Conservation (phyloP, 2,329 filamentous ascomycete genomes). For the Zasmidium angulare region DNA sequence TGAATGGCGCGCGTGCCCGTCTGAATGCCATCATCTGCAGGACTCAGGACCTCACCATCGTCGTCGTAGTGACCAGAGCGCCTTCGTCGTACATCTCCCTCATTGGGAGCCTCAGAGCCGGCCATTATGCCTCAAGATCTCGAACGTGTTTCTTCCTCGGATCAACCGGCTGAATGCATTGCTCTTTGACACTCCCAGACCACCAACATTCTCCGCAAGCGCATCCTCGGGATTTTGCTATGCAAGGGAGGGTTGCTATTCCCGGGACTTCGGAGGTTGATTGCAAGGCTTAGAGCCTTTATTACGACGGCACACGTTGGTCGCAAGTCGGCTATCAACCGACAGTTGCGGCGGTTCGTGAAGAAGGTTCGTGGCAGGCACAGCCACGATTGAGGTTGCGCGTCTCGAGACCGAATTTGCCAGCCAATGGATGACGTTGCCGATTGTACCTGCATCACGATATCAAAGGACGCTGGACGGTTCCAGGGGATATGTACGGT, state of each 20-base stretch:
- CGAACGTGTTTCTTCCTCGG: not conserved
- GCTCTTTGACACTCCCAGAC: not conserved
- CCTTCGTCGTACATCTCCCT: slow-evolving; percentile 21
- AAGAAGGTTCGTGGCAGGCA: not conserved
- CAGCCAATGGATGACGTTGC: not conserved
- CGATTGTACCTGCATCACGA: not conserved
- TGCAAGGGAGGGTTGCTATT: not conserved
- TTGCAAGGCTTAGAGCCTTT: not conserved
- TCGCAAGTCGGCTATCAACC: too few species aligned
- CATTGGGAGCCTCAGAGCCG: slow-evolving; percentile 6
- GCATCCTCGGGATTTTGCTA: not conserved
- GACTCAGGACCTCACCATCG: not conserved
- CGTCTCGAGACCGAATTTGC: too few species aligned
- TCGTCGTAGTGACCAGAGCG: slow-evolving; percentile 21
- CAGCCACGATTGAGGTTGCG: not conserved
- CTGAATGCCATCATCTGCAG: slow-evolving; percentile 12
- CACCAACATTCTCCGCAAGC: not conserved
- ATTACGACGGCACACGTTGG: too few species aligned
- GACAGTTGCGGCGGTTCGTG: too few species aligned
- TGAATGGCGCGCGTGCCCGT: slow-evolving; percentile 7
- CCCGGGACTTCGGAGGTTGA: not conserved
- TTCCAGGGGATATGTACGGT: too few species aligned
- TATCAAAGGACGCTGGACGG: too few species aligned
- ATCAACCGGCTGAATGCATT: not conserved
- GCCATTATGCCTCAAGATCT: not conserved